A percentile compares a stretch with the other conserved stretches of the same genome.
Evolutionary conservation across 768 basidiomycete species (phyloP).

Genomic region (Boletus barrowsii): DNA sequence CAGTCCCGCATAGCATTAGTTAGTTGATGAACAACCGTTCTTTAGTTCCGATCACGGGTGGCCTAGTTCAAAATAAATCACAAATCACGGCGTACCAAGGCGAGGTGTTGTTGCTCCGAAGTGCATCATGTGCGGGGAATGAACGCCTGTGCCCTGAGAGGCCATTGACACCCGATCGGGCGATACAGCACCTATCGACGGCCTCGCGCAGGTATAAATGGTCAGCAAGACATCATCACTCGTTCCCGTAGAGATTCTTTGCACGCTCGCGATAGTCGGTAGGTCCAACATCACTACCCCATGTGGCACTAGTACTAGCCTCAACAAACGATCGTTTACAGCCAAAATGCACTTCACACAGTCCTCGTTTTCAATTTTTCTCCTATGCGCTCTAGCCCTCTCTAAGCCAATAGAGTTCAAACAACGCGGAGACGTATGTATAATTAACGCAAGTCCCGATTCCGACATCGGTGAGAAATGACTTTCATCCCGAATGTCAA

Average conservation of each 20-base stretch:
- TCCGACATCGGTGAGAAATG: background rate
- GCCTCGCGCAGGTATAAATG: background rate
- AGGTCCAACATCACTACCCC: background rate
- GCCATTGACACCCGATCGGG: too few species aligned
- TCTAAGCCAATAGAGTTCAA: background rate
- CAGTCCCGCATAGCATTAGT: background rate
- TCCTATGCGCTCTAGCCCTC: background rate
- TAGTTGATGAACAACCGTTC: background rate
- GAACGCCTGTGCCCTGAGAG: background rate
- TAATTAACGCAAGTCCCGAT: too few species aligned
- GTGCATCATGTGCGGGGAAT: background rate
- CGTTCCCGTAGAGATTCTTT: background rate
- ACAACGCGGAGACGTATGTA: too few species aligned
- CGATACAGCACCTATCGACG: background rate
- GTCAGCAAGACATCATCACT: background rate
- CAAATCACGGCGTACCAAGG: background rate
- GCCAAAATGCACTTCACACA: background rate
- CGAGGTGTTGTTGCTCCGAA: background rate
- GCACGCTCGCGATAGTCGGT: background rate
- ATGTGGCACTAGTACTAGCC: background rate
- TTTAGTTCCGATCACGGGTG: background rate
- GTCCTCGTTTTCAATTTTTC: background rate
- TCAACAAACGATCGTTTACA: background rate
- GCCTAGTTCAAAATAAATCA: background rate
- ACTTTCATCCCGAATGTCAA: background rate